Percentiles rank a stretch among this genome's conserved stretches.
Conservation (phyloP, 2,329 filamentous ascomycete genomes). For the Trichophaea hybrida region DNA sequence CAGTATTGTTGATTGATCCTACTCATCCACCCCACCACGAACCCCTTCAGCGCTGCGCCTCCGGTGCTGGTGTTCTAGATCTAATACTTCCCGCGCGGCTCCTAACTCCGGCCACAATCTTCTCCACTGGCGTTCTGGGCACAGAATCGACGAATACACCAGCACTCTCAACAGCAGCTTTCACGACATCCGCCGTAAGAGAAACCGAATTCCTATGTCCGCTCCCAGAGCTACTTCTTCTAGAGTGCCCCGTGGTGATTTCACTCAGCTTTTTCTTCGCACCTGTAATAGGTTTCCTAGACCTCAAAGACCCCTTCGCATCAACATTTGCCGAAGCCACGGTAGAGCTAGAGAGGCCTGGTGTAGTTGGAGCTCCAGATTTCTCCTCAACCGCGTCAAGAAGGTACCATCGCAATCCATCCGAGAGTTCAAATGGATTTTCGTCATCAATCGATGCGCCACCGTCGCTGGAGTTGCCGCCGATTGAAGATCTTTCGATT, state of each 20-base stretch:
- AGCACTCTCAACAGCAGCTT: constrained; percentile 4
- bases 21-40: neutral
- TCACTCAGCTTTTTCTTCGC: constrained; percentile 36
- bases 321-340: constrained; percentile 79
- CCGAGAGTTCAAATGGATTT: constrained; percentile 91
- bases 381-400: constrained; percentile 91
- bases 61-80: neutral
- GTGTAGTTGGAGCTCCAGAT: constrained; percentile 69
- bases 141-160: neutral
- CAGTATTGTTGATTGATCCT: no score
- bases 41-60: neutral
- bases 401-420: constrained; percentile 90
- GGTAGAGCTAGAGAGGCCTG: constrained; percentile 79
- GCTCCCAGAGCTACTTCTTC: constrained; percentile 13
- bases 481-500: constrained; percentile 22
- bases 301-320: constrained; percentile 50
- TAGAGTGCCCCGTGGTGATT: constrained; percentile 17
- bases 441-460: constrained; percentile 37
- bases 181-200: constrained; percentile 4
- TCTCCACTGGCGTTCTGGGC: constrained; percentile 1
- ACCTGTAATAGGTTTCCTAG: constrained; percentile 32
- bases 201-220: constrained; percentile 5
- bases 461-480: constrained; percentile 31
- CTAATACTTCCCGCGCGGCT: neutral
- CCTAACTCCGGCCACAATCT: neutral